Evolutionary conservation across 495 filamentous ascomycete species (phyloP), one percentile per base, ranked within the genome.

Genomic region (Penicillium taxi): DNA sequence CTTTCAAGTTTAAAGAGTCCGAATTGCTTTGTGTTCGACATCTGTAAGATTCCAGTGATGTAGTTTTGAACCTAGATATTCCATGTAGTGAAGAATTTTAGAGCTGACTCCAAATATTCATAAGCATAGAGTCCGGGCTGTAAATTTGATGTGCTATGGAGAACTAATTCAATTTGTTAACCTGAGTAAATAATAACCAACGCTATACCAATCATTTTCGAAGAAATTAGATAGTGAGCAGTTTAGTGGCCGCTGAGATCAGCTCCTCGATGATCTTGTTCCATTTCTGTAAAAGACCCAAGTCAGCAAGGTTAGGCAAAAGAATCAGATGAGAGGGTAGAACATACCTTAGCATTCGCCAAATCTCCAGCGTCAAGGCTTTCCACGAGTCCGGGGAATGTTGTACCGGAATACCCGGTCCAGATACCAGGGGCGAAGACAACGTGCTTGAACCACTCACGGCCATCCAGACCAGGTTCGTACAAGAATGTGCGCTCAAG

Each of bases 361-460:
- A 59, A 28, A 61, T 81, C 70, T 6, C 59, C 60, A 20, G 60
- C 69, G 9, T 78, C 74, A 32, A 82, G 58, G 35, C 69, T 71
- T 58, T 82, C 78, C 7, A 78, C 69, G 15, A 82, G 39, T 8
- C 77, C 74, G 2, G 78, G 78, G 47, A 74, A 82, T 8, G 75
- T 81, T 22, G 73, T 82, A 2, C 86, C 87, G 0, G 86, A 66
- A 59, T 95, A 95, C 5, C 87, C 87, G 0, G 86, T 93, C 86
- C 86, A 95, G 26, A 86, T 48, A 1, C 87, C 79, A n/a, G 79
- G 76, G 5, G 77, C 79, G 55, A 81, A 82, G 17, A 82, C 76
- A n/a, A 80, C 71, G 38, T 81, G 78, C 53, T 82, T 82, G 60
- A 74, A 82, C 76, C 77, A 80, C 24, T 45, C 55, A 32, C 78